These are phyloP conservation scores for Pythium dissimile DNA, from an alignment of 352 stramenopile species.

Conservation along the genomic window DNA sequence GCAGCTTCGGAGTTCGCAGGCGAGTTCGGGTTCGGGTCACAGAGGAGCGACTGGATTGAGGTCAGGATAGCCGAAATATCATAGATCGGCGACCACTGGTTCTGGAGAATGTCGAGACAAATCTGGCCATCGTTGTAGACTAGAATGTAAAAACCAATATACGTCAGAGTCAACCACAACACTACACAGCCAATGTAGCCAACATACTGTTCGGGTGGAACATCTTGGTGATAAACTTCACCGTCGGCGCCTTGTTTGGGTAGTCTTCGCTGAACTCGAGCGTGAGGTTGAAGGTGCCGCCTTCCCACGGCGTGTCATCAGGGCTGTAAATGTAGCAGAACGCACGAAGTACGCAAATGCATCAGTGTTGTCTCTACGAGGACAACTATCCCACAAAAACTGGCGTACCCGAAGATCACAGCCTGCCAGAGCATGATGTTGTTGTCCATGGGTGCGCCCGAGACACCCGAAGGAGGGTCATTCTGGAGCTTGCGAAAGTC, in stretches of 20 bases:
- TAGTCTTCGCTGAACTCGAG: conserved; percentile 99
- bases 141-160: conserved; percentile 13
- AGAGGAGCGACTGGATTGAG: conserved; percentile 99
- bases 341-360: too few relatives aligned
- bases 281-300: conserved; percentile 97
- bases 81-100: conserved; percentile 99
- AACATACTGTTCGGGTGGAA: conserved; percentile 98
- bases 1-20: conserved; percentile 98
- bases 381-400: not conserved
- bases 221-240: conserved; percentile 99
- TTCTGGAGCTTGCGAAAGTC: conserved; percentile 98
- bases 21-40: conserved; percentile 98
- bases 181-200: not conserved
- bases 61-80: conserved; percentile 99
- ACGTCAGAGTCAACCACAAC: not conserved
- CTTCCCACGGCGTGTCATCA: conserved; percentile 99
- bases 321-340: conserved; percentile 87
- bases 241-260: conserved; percentile 98
- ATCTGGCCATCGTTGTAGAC: conserved; percentile 91
- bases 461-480: conserved; percentile 96
- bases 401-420: conserved; percentile 85
- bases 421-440: conserved; percentile 98
- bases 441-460: conserved; percentile 96
- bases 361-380: too few relatives aligned
- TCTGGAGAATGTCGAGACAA: conserved; percentile 99